Base-by-base conservation (phyloP, 441 rosid species). In the Jatropha podagrica region DNA sequence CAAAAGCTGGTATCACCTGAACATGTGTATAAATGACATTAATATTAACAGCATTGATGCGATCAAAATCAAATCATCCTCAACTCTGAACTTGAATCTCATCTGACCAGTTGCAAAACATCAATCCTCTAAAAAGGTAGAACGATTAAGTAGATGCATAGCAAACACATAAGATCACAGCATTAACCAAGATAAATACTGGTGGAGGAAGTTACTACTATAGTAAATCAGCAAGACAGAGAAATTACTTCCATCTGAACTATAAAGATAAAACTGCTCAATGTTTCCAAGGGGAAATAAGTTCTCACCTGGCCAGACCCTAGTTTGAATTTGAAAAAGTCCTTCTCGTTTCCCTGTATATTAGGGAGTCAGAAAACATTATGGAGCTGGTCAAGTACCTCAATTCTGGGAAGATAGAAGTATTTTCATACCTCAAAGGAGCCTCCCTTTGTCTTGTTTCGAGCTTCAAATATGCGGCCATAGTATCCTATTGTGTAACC, bases 401-500 rank as follows among this genome's bases (percentile, higher is more conserved):
- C 7, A 62, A 75, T 17, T 41, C 52, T 17, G 77, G 20, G 44
- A 75, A 65, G 52, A 44, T 51, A 70, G 71, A 82, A 71, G 76
- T 46, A 76, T 70, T 42, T 32, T 44, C 67, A 60, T 80, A 93
- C 99, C 96, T 85, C 95, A 88, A 95, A 95, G 60, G 98, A 93
- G 79, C 99, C 97, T 0, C 99, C 98, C 83, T 93, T 93, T 59
- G 97, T 90, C 86, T 88, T 95, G 86, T 95, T 95, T 80, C 99
- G 95, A 81, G 99, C 99, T 90, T 95, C 99, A 85, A 95, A 95
- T 69, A 95, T 95, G 73, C 99, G 98, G 63, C 99, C 99, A 80
- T 95, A 93, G 85, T 95, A 95, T 62, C 99, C 99, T 73, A 95
- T 95, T 65, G 99, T 90, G 87, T 90, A 95, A 46, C 98, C 99